A percentile compares a stretch with the other conserved stretches of the same genome.
Evolutionary conservation across 208 protist species (phyloP).

Genomic region (Crithidia brevicula): DNA sequence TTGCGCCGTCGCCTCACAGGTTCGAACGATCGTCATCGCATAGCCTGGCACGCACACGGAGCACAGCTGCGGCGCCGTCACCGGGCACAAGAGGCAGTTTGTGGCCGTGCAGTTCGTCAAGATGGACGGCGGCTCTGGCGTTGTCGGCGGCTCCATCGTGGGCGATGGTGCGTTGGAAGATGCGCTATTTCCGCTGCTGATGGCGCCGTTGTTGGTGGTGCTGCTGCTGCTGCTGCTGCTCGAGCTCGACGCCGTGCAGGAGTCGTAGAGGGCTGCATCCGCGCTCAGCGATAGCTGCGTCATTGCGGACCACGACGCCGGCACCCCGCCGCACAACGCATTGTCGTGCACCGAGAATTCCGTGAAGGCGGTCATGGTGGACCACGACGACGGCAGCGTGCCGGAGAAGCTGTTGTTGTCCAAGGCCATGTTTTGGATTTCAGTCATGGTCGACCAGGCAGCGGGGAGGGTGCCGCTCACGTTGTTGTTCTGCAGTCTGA

Average conservation of each 20-base stretch:
- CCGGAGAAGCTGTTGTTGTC: slow-evolving; percentile 4
- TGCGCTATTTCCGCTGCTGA: too few relatives aligned
- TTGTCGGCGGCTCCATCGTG: neutral
- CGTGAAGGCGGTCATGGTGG: neutral
- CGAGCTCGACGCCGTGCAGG: neutral
- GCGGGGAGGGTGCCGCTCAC: neutral
- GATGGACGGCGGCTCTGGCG: neutral
- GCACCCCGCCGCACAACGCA: neutral
- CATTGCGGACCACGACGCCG: neutral
- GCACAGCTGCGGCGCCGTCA: neutral
- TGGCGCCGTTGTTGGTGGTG: neutral
- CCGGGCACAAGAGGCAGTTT: slow-evolving; percentile 2
- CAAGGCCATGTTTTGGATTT: neutral
- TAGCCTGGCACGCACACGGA: slow-evolving; percentile 1
- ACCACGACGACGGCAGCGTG: slow-evolving; percentile 11
- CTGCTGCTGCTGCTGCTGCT: too few relatives aligned
- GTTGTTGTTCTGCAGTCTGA: neutral
- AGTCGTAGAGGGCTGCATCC: neutral
- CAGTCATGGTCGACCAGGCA: neutral
- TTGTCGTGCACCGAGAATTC: neutral
- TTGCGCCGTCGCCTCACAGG: neutral
- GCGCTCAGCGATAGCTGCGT: neutral
- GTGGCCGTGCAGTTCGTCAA: neutral
- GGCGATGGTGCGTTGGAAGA: too few relatives aligned
- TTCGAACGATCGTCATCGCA: neutral